Evolutionary conservation across 2,329 filamentous ascomycete genomes (phyloP), one percentile per base, ranked within the genome.

Genomic region (Ambrosiella xylebori): DNA sequence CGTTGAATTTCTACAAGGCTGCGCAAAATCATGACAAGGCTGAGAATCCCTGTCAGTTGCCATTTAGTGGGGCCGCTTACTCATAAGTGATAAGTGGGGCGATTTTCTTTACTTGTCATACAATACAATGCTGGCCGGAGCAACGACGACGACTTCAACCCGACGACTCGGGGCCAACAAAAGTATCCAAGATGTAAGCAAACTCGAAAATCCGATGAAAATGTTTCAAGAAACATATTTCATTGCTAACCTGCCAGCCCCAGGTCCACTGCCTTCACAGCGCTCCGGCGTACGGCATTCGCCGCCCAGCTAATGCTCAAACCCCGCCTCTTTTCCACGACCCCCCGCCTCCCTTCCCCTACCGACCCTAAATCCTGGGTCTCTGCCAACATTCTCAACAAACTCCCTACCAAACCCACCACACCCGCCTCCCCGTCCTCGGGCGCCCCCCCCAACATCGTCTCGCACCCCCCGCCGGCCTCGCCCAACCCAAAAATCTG

Each of bases 401-500:
- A 41, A 4, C 9, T 44, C 54, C 39, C 59, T 44, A 61, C 35
- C 19, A 53, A 49, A 5, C 2, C n/a, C 51, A 44, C 27, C 44
- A 54, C 52, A 2, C 9, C 36, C 49, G 36, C 51, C 39, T 9
- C 50, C 9, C 36, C 40, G 35, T 37, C 47, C 11, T 3, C 19
- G 19, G 19, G 4, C 27, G 3, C 27, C 27, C 27, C 3, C 15
- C 19, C 55, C n/a, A 36, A 27, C 13, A 37, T 54, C 51, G 39
- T 52, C 51, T 57, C 52, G 11, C 56, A 41, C 39, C 47, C 37
- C 7, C 45, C 56, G 17, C 55, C 55, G 8, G 51, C 38, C 36
- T 49, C 57, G 7, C 57, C 57, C 15, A 61, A 59, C 60, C 61
- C 55, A 45, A 57, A 44, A 54, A 60, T 55, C 56, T 59, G 58